Evolutionary conservation across 768 basidiomycete genomes (phyloP), one percentile per base, ranked within the genome.

Genomic region (Floccularia luteovirens): DNA sequence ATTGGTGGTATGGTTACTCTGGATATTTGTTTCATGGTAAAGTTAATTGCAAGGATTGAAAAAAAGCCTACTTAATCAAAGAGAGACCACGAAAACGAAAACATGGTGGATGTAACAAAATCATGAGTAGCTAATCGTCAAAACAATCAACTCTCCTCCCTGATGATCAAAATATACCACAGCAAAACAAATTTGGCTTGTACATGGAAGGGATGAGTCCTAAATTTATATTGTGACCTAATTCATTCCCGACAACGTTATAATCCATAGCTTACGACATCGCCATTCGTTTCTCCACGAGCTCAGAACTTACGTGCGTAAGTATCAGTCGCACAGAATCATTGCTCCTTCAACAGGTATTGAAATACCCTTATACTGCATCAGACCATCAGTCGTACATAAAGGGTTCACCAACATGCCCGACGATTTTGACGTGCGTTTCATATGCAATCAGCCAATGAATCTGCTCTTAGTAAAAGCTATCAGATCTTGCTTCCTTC

Each of bases 151-250:
- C 70, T 3, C 63, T 66, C 3, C 67, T 83, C 0, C 81, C 79
- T 0, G 41, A 62, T n/a, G 79, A 60, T 0, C 79, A 81, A 58
- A 79, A 82, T 49, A 70, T 56, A 41, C 79, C 79, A 0, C 79
- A 82, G 60, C 75, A 71, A 48, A 61, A 61, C 56, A 79, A 77
- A 49, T 81, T 78, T 52, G 77, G 70, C 40, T 57, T 82, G 4
- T 82, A 82, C 48, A 64, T 69, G 1, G 78, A 81, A 53, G 69
- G 66, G 47, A 76, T 78, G 40, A 43, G 69, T 61, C n/a, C n/a
- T n/a, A 12, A 19, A 14, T 6, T 11, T 14, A 13, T 10, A 31
- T 4, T 7, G 2, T 2, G n/a, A 23, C 12, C 14, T 1, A 6
- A 21, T 10, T 7, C 5, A 25, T 23, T 12, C 20, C 23, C 8